Evolutionary conservation across 1,139 yeast species (phyloP), one percentile per base, ranked within the genome.

Genomic region (Wickerhamiella pararugosa): DNA sequence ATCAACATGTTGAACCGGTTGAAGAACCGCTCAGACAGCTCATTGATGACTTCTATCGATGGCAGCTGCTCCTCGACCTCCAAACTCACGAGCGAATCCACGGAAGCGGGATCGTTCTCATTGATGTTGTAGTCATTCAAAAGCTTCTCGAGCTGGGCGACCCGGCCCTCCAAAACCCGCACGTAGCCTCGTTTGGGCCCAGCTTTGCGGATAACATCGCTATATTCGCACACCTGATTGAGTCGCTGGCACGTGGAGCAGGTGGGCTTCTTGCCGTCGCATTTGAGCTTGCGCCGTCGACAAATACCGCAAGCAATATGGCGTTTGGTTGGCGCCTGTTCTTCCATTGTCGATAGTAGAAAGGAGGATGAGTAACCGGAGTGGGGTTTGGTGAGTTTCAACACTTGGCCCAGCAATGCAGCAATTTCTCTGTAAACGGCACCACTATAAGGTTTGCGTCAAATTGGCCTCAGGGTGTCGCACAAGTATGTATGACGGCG

Each of bases 121-220:
- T 33, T 30, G n/a, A 41, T 38, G 29, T 30, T 40, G 32, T 41
- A 31, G 11, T 45, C 41, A 25, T 30, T 36, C 27, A 45, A 35
- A 29, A 47, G 34, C 41, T 34, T 39, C 42, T 57, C 60, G 36
- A 56, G 47, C 42, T 50, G 51, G 10, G 52, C 51, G 5, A 59
- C 43, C 7, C 60, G 48, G 30, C 47, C 46, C 44, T 59, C 63
- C 37, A 59, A 51, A 27, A 47, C 45, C 37, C 53, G 52, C 21
- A 58, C 54, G 40, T 59, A 56, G n/a, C 63, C 62, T 21, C 58
- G 51, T 35, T 53, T 53, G 5, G 62, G 62, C 1, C 63, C 62
- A 1, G 61, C 51, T 41, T 53, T 56, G 32, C 52, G 51, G 10
- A 54, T 51, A 7, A 47, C 39, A 29, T 51, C 54, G 41, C 54